Percentiles rank a stretch among this genome's conserved stretches.
These are phyloP conservation scores for Nothophoma quercina DNA, from an alignment of 2,329 filamentous ascomycete genomes.

Conservation along the genomic window DNA sequence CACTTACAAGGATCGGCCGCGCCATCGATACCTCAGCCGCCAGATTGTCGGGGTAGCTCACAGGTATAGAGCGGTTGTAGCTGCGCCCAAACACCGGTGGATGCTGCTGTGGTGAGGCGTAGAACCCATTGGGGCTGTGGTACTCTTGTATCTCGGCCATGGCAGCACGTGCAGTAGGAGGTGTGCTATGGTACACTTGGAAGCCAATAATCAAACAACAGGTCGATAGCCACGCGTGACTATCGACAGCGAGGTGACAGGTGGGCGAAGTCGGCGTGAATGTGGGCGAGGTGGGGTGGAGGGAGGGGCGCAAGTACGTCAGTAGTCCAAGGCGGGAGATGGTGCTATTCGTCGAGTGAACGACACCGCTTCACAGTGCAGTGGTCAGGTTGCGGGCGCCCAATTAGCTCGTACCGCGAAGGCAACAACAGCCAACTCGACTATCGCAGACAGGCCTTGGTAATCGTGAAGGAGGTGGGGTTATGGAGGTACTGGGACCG, in stretches of 20 bases:
- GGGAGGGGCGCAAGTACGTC: conserved; percentile 21
- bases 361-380: conserved; percentile 33
- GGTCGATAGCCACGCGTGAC: background rate
- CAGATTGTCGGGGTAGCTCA: background rate
- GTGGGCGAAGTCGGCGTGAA: conserved; percentile 26
- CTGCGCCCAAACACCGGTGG: conserved; percentile 10
- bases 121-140: conserved; percentile 6
- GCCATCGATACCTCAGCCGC: conserved; percentile 20
- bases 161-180: conserved; percentile 9
- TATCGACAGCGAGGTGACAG: conserved; percentile 9
- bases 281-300: conserved; percentile 21
- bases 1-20: conserved; percentile 27
- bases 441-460: background rate
- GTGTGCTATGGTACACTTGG: background rate
- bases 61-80: background rate
- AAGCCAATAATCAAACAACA: conserved; percentile 11
- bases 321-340: conserved; percentile 27
- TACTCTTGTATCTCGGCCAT: conserved; percentile 27
- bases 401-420: conserved; percentile 1
- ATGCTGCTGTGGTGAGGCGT: conserved; percentile 9
- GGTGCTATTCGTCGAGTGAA: conserved; percentile 30
- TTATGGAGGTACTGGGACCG: conserved; percentile 18
- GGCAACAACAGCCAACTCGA: conserved; percentile 1
- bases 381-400: conserved; percentile 26
- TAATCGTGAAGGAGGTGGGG: conserved; percentile 23